Evolutionary conservation across 1,139 yeast species (phyloP), one percentile per base, ranked within the genome.

Genomic region (Debaryomyces sp.): DNA sequence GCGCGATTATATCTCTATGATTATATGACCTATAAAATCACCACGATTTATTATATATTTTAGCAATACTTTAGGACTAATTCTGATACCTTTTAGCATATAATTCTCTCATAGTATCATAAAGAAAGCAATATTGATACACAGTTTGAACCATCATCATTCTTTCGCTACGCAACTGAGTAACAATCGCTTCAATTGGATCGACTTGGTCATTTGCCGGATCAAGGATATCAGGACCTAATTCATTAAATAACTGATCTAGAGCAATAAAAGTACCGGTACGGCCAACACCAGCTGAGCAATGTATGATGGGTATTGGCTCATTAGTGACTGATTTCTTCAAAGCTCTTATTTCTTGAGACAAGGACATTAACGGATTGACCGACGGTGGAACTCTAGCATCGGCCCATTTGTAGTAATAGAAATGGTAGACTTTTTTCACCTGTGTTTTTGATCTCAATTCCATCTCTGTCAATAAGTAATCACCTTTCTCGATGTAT

Each of bases 241-340:
- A 60, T 7, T 46, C 41, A 8, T 67, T 62, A 49, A 50, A 49
- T 54, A 38, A 13, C 55, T 83, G 80, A 60, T 88, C 92, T 44
- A 85, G 62, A 1, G 89, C 84, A 18, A 89, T 81, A 58, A 83
- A 88, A 0, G 95, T 87, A 1, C 96, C 96, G 0, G 95, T 83
- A 50, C 96, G 71, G 4, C 96, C 96, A 18, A 89, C 91, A 0
- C 96, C 96, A 0, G 96, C 96, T 1, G 94, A 86, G 58, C 96
- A 88, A 61, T 88, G 96, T 1, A 87, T 85, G 7, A 77, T 67
- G 2, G 81, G 81, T 0, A 63, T 56, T 1, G 67, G 60, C 3
- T 53, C 45, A 24, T 55, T 48, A 2, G 43, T 35, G 4, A 43
- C 26, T 1, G 27, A 12, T n/a, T 47, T 35, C 48, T 55, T 52